Percentiles rank a stretch among this genome's conserved stretches.
Evolutionary conservation across 2,329 filamentous ascomycete species (phyloP).

Genomic region (Hymenoscyphus occultus): DNA sequence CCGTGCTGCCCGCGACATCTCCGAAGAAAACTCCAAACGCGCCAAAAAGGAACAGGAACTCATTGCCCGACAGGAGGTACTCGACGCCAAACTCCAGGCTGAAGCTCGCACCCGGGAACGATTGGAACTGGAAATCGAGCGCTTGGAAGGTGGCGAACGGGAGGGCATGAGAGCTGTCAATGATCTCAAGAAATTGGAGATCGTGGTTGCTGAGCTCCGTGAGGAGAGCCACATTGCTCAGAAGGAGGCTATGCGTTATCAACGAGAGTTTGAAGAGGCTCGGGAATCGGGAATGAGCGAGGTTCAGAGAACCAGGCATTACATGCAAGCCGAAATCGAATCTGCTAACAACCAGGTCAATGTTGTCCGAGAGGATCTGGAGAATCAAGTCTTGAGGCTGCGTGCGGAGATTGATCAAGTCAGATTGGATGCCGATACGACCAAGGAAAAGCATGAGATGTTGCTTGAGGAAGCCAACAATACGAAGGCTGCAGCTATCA

Average conservation of each 20-base stretch:
- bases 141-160: slow-evolving; percentile 62
- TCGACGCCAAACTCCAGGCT: slow-evolving; percentile 73
- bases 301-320: slow-evolving; percentile 73
- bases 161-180: slow-evolving; percentile 61
- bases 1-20: slow-evolving; percentile 71
- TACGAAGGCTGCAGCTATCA: slow-evolving; percentile 57
- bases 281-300: slow-evolving; percentile 76
- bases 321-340: slow-evolving; percentile 80
- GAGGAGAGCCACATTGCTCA: slow-evolving; percentile 62
- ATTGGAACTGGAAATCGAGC: slow-evolving; percentile 63
- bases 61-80: slow-evolving; percentile 73
- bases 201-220: slow-evolving; percentile 53
- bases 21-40: slow-evolving; percentile 77
- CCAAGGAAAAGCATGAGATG: slow-evolving; percentile 78
- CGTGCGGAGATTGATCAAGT: slow-evolving; percentile 74
- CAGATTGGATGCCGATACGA: slow-evolving; percentile 75
- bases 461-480: slow-evolving; percentile 77
- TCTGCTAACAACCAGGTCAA: slow-evolving; percentile 83
- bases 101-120: slow-evolving; percentile 69
- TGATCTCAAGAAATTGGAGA: slow-evolving; percentile 60
- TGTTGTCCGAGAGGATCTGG: slow-evolving; percentile 74
- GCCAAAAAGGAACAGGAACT: slow-evolving; percentile 76
- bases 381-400: slow-evolving; percentile 71
- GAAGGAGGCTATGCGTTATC: slow-evolving; percentile 48
- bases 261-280: slow-evolving; percentile 82